These are phyloP conservation scores for Avena sativa DNA, from an alignment of 176 grass and related monocot species.

Conservation along the genomic window DNA sequence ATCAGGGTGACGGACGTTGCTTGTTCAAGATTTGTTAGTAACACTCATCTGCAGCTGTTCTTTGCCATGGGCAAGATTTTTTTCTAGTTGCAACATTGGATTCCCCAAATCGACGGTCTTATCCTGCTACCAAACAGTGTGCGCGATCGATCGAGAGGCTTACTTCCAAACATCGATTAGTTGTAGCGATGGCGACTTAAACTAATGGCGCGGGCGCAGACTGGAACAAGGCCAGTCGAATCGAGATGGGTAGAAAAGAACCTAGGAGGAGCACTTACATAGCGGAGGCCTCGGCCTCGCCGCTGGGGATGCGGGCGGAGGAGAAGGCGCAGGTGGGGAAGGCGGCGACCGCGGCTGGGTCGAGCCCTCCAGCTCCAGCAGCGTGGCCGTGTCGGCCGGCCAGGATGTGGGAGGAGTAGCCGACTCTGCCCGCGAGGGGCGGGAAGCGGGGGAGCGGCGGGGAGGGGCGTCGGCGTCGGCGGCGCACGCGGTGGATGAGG, in stretches of 20 bases:
- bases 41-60: background rate
- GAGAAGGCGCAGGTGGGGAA: slow-evolving; percentile 44
- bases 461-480: background rate
- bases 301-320: background rate
- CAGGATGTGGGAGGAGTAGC: background rate
- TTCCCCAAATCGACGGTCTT: background rate
- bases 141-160: background rate
- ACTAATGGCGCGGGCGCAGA: background rate
- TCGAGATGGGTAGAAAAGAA: background rate
- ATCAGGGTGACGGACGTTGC: background rate
- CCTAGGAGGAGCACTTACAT: slow-evolving; percentile 28
- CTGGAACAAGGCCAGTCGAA: background rate
- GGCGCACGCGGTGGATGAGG: background rate
- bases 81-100: background rate
- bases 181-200: background rate
- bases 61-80: background rate
- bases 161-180: background rate
- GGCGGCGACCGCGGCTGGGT: slow-evolving; percentile 27
- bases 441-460: slow-evolving; percentile 15
- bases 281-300: slow-evolving; percentile 2
- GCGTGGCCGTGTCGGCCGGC: background rate
- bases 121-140: background rate
- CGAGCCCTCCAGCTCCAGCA: background rate
- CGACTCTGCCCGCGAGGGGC: background rate
- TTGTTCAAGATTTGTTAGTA: background rate